These are phyloP conservation scores for Acacia acuminata DNA, from an alignment of 306 rosid genomes.

Conservation along the genomic window DNA sequence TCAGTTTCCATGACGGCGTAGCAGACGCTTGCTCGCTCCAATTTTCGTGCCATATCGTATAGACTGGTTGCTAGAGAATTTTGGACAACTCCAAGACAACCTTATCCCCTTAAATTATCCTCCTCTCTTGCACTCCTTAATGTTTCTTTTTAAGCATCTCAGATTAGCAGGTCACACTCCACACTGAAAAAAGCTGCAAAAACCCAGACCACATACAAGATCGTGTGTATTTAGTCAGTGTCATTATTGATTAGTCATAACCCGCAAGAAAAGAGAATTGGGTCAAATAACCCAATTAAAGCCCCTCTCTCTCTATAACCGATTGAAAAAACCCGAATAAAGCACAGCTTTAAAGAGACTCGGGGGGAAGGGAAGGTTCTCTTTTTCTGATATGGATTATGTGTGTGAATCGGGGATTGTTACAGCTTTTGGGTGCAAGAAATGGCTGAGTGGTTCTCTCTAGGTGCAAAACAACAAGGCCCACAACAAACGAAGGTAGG, in stretches of 20 bases:
- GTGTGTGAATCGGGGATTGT: slow-evolving; percentile 54
- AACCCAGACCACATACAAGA: slow-evolving; percentile 28
- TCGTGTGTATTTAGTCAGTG: slow-evolving; percentile 21
- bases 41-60: slow-evolving; percentile 71
- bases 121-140: background rate
- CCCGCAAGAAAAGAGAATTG: slow-evolving; percentile 28
- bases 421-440: slow-evolving; percentile 51
- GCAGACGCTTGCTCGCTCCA: slow-evolving; percentile 69
- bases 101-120: background rate
- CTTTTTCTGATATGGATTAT: slow-evolving; percentile 72
- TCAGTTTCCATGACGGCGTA: slow-evolving; percentile 99
- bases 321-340: slow-evolving; percentile 22
- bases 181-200: slow-evolving; percentile 59
- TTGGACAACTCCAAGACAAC: background rate
- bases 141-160: background rate
- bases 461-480: slow-evolving; percentile 67
- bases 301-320: background rate
- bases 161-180: background rate
- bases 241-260: background rate
- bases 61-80: slow-evolving; percentile 42
- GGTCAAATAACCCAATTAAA: slow-evolving; percentile 23
- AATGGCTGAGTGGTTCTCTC: slow-evolving; percentile 91
- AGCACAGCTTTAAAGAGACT: slow-evolving; percentile 31
- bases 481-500: slow-evolving; percentile 32
- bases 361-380: slow-evolving; percentile 22